Base-by-base conservation (phyloP, 352 stramenopile species). In the Phytophthora hibernalis region DNA sequence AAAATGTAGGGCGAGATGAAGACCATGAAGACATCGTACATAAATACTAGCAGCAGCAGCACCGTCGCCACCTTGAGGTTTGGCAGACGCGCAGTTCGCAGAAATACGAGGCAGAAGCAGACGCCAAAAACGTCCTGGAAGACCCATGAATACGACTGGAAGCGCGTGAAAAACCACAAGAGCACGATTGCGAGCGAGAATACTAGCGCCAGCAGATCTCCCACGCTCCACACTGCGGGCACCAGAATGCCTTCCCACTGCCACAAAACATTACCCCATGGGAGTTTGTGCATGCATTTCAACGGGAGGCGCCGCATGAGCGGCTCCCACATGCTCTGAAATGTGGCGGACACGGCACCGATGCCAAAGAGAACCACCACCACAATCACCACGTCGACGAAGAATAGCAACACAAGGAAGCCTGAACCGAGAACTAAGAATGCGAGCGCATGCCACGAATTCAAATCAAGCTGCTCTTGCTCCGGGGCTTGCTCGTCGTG, bases 11-110 rank as follows among this genome's bases (percentile, higher is more conserved):
- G 94, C 38, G 92, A 97, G 31, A 98, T 71, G 76, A 99, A 98
- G 18, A 98, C 93, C 85, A 98, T 98, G 72, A 98, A 98, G 40
- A 98, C 91, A 73, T 99, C 95, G 74, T 99, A 99, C 64, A 96
- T 85, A 77, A 98, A 99, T 18, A 97, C 93, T 26, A 98, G 81
- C 48, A 95, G 86, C 60, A 99, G 84, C 35, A 99, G 73, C 21
- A 97, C 81, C 0, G 86, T 84, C 15, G 93, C 96, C 21, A 99
- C 93, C 76, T 94, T 92, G 62, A 99, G 84, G 58, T 89, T 96
- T 48, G 96, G 95, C 40, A 99, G 75, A 40, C 96, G 94, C 53
- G 98, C 94, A 22, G 93, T 91, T 21, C 82, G 77, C 31, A 98
- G 73, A 60, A 99, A 98, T 12, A 98, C 65, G 26, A 98, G 87